A percentile compares a stretch with the other conserved stretches of the same genome.
Conservation (phyloP, 2,329 filamentous ascomycete species). For the Laburnicola sp. region DNA sequence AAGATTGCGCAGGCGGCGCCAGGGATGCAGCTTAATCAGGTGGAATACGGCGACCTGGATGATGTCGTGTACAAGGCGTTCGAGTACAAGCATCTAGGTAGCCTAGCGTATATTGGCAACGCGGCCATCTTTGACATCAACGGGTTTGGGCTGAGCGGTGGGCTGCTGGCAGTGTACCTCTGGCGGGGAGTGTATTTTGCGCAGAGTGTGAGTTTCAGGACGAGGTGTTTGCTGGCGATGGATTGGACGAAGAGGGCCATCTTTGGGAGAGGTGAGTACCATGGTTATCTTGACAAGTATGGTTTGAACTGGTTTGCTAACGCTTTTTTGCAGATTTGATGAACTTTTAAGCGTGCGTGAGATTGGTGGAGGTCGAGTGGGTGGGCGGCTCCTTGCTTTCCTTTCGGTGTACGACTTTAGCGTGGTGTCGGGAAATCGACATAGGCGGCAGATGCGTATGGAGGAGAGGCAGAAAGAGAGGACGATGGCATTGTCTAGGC, state of each 20-base stretch:
- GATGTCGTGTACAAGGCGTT: constrained; percentile 93
- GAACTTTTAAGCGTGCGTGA: constrained; percentile 38
- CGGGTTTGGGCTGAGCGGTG: constrained; percentile 77
- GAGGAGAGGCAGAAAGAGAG: too few relatives aligned
- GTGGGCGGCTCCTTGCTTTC: too few relatives aligned
- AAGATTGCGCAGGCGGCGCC: constrained; percentile 78
- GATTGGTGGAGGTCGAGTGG: too few relatives aligned
- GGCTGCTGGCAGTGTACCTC: constrained; percentile 89
- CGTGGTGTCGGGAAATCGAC: too few relatives aligned
- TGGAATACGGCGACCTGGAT: constrained; percentile 87
- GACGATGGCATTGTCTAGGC: too few relatives aligned
- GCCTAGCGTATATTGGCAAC: constrained; percentile 92
- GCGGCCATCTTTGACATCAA: constrained; percentile 91
- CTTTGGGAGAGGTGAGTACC: constrained; percentile 86
- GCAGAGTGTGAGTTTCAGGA: constrained; percentile 91
- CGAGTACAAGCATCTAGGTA: constrained; percentile 89
- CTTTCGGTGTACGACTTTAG: too few relatives aligned
- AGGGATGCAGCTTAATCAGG: constrained; percentile 75
- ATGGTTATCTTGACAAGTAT: neutral
- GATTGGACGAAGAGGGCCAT: constrained; percentile 97
- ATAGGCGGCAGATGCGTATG: too few relatives aligned
- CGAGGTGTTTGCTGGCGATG: constrained; percentile 87
- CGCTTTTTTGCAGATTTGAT: constrained; percentile 31
- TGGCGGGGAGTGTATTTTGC: constrained; percentile 98
- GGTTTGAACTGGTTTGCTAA: constrained; percentile 6